A percentile compares a stretch with the other conserved stretches of the same genome.
Conservation (phyloP, 129 eudicot genomes). For the Escallonia herrerae region DNA sequence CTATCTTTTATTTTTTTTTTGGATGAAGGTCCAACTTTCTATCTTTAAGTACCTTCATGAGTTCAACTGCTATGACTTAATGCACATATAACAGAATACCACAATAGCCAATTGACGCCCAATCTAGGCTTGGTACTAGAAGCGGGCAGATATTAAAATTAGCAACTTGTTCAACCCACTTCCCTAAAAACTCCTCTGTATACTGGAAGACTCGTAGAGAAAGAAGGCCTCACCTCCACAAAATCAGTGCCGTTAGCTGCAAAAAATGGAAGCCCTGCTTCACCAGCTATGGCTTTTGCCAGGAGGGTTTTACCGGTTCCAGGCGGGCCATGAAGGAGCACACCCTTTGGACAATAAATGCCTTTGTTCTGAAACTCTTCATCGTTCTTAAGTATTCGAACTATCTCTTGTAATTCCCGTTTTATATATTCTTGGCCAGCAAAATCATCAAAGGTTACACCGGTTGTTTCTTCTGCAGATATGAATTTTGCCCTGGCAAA, state of each 20-base stretch:
- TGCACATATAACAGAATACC: too few species aligned
- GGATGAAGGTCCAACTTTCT: too few species aligned
- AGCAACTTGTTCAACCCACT: neutral
- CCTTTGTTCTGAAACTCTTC: constrained; percentile 82
- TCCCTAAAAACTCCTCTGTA: neutral
- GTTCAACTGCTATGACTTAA: too few species aligned
- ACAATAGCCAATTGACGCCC: too few species aligned
- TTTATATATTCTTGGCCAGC: constrained; percentile 97
- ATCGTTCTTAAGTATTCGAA: constrained; percentile 71
- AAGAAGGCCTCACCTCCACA: constrained; percentile 61
- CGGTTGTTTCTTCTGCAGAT: constrained; percentile 91
- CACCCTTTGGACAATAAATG: constrained; percentile 95
- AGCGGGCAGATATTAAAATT: neutral
- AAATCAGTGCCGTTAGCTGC: constrained; percentile 97
- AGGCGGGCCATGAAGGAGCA: constrained; percentile 97
- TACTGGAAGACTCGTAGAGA: constrained; percentile 5
- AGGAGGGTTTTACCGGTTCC: constrained; percentile 98
- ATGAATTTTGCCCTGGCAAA: constrained; percentile 77
- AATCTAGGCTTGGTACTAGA: too few species aligned
- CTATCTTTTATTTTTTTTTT: too few species aligned
- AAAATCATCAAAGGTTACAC: constrained; percentile 93
- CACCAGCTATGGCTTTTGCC: constrained; percentile 98
- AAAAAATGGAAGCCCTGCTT: constrained; percentile 94
- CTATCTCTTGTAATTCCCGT: constrained; percentile 89
- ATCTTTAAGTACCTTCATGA: too few species aligned